Evolutionary conservation across 2,329 filamentous ascomycete genomes (phyloP).

Genomic region (Aulographum hederae): DNA sequence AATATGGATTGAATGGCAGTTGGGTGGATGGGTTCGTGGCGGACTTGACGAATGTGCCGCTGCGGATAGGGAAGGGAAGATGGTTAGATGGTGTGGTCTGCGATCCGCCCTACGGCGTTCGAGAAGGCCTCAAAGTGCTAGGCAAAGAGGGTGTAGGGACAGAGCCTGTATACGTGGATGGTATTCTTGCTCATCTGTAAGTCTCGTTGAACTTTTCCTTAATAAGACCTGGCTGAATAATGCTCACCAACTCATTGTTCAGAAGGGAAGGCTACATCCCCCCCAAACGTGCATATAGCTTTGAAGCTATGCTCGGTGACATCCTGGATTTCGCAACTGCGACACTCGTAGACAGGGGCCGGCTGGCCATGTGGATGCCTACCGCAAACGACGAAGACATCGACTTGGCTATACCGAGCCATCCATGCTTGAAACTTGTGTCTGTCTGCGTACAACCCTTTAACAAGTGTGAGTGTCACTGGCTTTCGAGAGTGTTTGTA

Average conservation of each 20-base stretch:
- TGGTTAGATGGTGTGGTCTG: slow-evolving; percentile 83
- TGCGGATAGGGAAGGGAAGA: slow-evolving; percentile 30
- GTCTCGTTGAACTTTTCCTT: slow-evolving; percentile 11
- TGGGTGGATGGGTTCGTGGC: slow-evolving; percentile 69
- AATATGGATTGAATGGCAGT: slow-evolving; percentile 50
- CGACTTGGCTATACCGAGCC: slow-evolving; percentile 58
- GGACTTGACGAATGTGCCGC: slow-evolving; percentile 74
- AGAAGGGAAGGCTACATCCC: slow-evolving; percentile 55
- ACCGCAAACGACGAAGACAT: slow-evolving; percentile 45
- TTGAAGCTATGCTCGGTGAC: slow-evolving; percentile 75
- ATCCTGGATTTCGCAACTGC: slow-evolving; percentile 66
- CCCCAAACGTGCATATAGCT: slow-evolving; percentile 83
- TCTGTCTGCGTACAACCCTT: slow-evolving; percentile 72
- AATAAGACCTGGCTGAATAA: neutral
- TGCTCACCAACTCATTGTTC: no score
- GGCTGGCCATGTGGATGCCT: slow-evolving; percentile 94
- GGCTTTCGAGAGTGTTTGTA: slow-evolving; percentile 1
- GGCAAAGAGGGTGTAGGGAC: slow-evolving; percentile 45
- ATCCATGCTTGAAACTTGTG: slow-evolving; percentile 56
- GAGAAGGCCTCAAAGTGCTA: slow-evolving; percentile 78
- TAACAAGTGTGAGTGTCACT: slow-evolving; percentile 51
- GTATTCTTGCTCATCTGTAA: slow-evolving; percentile 49
- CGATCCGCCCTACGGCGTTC: slow-evolving; percentile 88
- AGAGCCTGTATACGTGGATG: slow-evolving; percentile 45
- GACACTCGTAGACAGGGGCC: slow-evolving; percentile 59